Conservation (phyloP, 208 protist species). For the Crithidia acanthocephali region DNA sequence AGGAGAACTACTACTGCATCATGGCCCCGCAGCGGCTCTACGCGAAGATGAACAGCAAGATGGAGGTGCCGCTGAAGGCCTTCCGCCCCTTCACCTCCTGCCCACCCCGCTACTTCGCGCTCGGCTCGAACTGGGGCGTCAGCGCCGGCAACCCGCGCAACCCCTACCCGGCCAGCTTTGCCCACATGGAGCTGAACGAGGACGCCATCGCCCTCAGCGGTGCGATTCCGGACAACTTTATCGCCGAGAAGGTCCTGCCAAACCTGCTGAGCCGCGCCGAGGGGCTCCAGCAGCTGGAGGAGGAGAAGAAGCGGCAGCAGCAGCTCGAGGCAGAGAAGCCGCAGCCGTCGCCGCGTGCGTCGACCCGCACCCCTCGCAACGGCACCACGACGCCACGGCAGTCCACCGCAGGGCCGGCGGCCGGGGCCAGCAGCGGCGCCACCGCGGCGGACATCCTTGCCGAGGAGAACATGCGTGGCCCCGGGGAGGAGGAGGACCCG, state of each 20-base stretch:
- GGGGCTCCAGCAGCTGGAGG: slow-evolving; percentile 55
- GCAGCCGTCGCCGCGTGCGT: slow-evolving; percentile 38
- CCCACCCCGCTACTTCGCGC: slow-evolving; percentile 79
- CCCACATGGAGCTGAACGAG: slow-evolving; percentile 81
- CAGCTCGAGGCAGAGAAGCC: slow-evolving; percentile 29
- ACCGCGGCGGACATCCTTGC: slow-evolving; percentile 37
- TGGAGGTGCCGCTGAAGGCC: slow-evolving; percentile 74
- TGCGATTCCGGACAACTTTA: slow-evolving; percentile 57
- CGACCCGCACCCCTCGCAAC: slow-evolving; percentile 36
- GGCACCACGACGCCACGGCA: slow-evolving; percentile 30
- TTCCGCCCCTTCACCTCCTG: slow-evolving; percentile 80
- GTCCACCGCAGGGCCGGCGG: slow-evolving; percentile 3
- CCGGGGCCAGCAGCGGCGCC: not conserved
- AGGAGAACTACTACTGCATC: slow-evolving; percentile 91
- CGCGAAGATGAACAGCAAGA: slow-evolving; percentile 51
- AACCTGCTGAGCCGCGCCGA: slow-evolving; percentile 62
- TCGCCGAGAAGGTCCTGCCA: slow-evolving; percentile 62
- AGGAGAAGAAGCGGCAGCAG: slow-evolving; percentile 46
- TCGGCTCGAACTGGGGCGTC: slow-evolving; percentile 82
- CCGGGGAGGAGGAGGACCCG: slow-evolving; percentile 74
- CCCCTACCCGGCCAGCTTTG: slow-evolving; percentile 70
- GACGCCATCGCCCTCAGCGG: slow-evolving; percentile 60
- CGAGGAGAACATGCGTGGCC: slow-evolving; percentile 39
- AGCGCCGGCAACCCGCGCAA: slow-evolving; percentile 56
- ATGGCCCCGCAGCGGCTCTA: slow-evolving; percentile 78